A percentile compares a stretch with the other conserved stretches of the same genome.
These are phyloP conservation scores for Favolaschia claudopus DNA, from an alignment of 768 basidiomycete genomes.

Conservation along the genomic window DNA sequence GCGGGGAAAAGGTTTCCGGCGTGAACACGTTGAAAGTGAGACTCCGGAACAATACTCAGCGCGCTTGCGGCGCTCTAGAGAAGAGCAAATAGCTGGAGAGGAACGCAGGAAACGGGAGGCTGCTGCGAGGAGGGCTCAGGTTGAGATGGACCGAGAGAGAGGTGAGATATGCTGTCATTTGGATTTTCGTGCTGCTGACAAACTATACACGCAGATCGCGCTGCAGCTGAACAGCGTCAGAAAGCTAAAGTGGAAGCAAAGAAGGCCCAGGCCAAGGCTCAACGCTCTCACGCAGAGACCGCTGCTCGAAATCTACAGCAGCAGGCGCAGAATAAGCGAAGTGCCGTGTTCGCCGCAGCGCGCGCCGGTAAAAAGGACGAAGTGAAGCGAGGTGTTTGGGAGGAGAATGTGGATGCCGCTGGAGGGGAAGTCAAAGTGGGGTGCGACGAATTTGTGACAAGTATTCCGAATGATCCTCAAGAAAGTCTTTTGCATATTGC, in stretches of 20 bases:
- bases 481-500: constrained; percentile 80
- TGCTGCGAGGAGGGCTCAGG: constrained; percentile 53
- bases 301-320: constrained; percentile 54
- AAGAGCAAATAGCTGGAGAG: constrained; percentile 64
- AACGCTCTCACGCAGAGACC: constrained; percentile 59
- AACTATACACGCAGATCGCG: constrained; percentile 49
- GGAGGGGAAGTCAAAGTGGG: constrained; percentile 73
- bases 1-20: constrained; percentile 4
- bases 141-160: constrained; percentile 56
- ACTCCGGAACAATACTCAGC: constrained; percentile 59
- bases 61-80: constrained; percentile 55
- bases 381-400: constrained; percentile 74
- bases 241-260: constrained; percentile 61
- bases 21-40: constrained; percentile 38
- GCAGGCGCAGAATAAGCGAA: constrained; percentile 63
- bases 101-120: constrained; percentile 60
- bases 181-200: not conserved
- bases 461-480: constrained; percentile 56
- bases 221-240: constrained; percentile 64
- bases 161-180: constrained; percentile 42
- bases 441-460: constrained; percentile 58
- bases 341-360: constrained; percentile 71
- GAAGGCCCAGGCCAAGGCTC: constrained; percentile 60
- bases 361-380: constrained; percentile 56
- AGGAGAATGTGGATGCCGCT: constrained; percentile 72